Conservation (phyloP, 2,329 filamentous ascomycete genomes). For the Fusarium sp. region DNA sequence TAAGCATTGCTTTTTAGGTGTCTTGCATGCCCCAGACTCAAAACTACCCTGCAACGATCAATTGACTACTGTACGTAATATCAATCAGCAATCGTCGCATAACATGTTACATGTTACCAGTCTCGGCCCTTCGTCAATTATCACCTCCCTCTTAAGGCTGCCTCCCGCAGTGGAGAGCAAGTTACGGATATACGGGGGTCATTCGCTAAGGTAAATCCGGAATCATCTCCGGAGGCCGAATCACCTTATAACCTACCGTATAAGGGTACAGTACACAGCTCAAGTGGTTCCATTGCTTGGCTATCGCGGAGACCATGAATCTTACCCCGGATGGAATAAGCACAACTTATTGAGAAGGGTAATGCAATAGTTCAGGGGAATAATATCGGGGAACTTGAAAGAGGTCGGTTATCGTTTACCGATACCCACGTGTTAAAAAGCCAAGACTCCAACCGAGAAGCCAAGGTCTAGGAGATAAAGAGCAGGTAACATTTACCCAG, state of each 20-base stretch:
- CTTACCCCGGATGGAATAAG: slow-evolving; percentile 2
- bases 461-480: not conserved
- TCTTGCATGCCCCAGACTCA: not conserved
- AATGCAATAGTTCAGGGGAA: slow-evolving; percentile 9
- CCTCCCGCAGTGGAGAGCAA: slow-evolving; percentile 13
- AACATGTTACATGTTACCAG: not conserved
- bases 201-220: slow-evolving; percentile 3
- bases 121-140: not conserved
- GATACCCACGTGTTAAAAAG: not conserved
- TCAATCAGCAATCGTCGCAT: slow-evolving; percentile 5
- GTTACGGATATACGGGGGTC: too few relatives aligned
- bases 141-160: slow-evolving; percentile 28
- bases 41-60: slow-evolving; percentile 12
- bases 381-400: not conserved
- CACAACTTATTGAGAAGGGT: not conserved
- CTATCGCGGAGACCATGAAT: not conserved
- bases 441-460: not conserved
- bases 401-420: not conserved
- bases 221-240: not conserved
- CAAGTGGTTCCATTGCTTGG: not conserved
- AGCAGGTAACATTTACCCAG: not conserved
- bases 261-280: not conserved
- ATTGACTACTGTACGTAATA: not conserved
- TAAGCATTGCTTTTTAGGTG: not conserved
- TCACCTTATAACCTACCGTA: not conserved